These are phyloP conservation scores for Hemileia vastatrix DNA, from an alignment of 1,284 basidiomycete species.

Conservation along the genomic window DNA sequence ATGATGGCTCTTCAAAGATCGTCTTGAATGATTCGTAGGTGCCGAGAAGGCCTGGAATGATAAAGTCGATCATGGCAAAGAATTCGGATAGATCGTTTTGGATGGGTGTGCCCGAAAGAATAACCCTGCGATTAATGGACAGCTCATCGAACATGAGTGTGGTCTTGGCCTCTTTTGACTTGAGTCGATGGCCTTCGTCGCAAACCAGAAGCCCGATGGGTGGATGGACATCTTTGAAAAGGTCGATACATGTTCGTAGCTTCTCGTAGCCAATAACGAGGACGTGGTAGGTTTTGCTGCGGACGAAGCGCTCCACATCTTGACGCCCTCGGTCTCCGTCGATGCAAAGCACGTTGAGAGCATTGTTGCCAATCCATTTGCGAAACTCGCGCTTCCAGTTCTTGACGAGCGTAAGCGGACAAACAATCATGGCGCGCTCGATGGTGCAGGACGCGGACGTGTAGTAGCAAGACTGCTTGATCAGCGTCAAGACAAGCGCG, in stretches of 20 bases:
- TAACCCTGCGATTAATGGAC: constrained; percentile 56
- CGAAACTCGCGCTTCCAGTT: constrained; percentile 93
- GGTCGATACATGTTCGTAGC: constrained; percentile 40
- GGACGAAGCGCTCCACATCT: constrained; percentile 53
- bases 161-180: constrained; percentile 84
- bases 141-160: constrained; percentile 76
- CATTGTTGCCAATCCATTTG: constrained; percentile 82
- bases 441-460: constrained; percentile 46
- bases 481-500: constrained; percentile 70
- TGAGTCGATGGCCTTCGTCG: constrained; percentile 91
- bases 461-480: constrained; percentile 53
- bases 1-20: constrained; percentile 84
- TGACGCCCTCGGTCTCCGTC: constrained; percentile 62
- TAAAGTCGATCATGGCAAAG: constrained; percentile 95
- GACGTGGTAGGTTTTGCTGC: constrained; percentile 63
- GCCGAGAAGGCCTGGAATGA: constrained; percentile 74
- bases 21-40: constrained; percentile 46
- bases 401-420: constrained; percentile 82
- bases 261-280: constrained; percentile 93
- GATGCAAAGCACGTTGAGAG: constrained; percentile 66
- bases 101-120: constrained; percentile 90
- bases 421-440: constrained; percentile 69
- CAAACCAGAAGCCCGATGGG: constrained; percentile 86
- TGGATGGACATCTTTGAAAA: constrained; percentile 50
- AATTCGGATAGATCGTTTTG: constrained; percentile 90